Base-by-base conservation (phyloP, 345 rosid species). In the Nephelium lappaceum region DNA sequence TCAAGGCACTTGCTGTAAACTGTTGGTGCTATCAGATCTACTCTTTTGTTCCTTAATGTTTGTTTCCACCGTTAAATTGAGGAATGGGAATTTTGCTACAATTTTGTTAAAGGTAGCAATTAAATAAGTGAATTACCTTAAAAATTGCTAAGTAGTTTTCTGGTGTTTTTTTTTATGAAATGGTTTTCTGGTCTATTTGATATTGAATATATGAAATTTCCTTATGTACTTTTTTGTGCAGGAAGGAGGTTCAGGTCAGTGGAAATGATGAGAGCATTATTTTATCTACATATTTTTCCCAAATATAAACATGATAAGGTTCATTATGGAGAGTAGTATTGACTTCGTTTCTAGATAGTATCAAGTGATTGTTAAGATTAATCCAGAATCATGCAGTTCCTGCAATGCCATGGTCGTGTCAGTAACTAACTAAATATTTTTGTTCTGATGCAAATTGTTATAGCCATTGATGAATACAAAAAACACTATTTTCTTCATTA, bases 161-260 rank as follows among this genome's bases (percentile, higher is more conserved):
- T 23, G 18, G 7, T 11, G 72, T 45, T 18, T 64, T 42, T 16
- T n/a, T 45, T 45, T 45, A 1, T 11, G 36, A 31, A 1, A 45
- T 45, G 51, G 4, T 45, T 11, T 45, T 45, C 12, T 45, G 47
- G 51, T 45, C 51, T 66, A 11, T 36, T 11, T 25, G 41, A 38
- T 16, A 24, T 47, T 77, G 39, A 24, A 18, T 2, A 38, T 61
- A 7, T 10, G 55, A 42, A 41, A n/a, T 9, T 53, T 53, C 12
- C 42, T 15, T n/a, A 19, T 71, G 38, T 24, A 57, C 60, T 67
- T 80, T 70, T 76, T 77, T 77, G 81, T 23, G 74, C 93, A 95
- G 98, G 98, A 91, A 88, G 84, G 95, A 93, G 83, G 82, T 92
- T 79, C 86, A 79, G 77, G 73, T 87, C 63, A 51, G 61, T 72